Evolutionary conservation across 164 flowering plant genomes (phyloP).

Genomic region (Protea cynaroides): DNA sequence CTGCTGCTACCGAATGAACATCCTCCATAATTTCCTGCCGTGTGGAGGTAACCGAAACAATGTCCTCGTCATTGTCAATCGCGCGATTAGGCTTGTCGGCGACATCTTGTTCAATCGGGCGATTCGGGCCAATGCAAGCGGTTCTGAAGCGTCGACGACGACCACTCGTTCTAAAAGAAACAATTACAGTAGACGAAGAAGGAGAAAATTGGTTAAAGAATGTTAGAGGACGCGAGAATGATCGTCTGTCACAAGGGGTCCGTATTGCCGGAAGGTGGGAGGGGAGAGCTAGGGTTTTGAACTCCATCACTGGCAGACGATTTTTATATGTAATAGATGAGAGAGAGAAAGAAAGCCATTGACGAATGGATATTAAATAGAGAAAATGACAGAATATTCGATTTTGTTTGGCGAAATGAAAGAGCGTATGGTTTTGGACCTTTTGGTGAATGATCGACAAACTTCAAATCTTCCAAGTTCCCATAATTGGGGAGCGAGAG

Average conservation of each 20-base stretch:
- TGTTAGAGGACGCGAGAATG: background rate
- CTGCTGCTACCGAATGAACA: constrained; percentile 11
- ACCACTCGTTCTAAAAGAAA: constrained; percentile 1
- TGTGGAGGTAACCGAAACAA: background rate
- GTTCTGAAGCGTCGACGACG: constrained; percentile 6
- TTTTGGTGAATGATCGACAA: too few relatives aligned
- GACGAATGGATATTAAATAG: too few relatives aligned
- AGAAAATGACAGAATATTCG: too few relatives aligned
- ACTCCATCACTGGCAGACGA: constrained; percentile 2
- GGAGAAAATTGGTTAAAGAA: background rate
- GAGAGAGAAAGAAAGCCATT: too few relatives aligned
- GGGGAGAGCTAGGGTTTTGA: constrained; percentile 12
- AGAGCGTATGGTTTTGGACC: too few relatives aligned
- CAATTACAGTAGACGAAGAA: background rate
- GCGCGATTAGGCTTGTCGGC: background rate
- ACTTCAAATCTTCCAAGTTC: too few relatives aligned
- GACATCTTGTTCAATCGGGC: constrained; percentile 14
- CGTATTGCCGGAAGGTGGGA: constrained; percentile 1
- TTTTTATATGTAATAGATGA: background rate
- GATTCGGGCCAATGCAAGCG: constrained; percentile 23
- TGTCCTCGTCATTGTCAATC: background rate
- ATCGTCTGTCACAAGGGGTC: constrained; percentile 1
- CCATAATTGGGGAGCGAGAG: too few relatives aligned
- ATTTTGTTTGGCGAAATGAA: too few relatives aligned
- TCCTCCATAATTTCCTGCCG: constrained; percentile 9